Conservation (phyloP, 2,329 filamentous ascomycete genomes). For the Xylariaceae sp. region DNA sequence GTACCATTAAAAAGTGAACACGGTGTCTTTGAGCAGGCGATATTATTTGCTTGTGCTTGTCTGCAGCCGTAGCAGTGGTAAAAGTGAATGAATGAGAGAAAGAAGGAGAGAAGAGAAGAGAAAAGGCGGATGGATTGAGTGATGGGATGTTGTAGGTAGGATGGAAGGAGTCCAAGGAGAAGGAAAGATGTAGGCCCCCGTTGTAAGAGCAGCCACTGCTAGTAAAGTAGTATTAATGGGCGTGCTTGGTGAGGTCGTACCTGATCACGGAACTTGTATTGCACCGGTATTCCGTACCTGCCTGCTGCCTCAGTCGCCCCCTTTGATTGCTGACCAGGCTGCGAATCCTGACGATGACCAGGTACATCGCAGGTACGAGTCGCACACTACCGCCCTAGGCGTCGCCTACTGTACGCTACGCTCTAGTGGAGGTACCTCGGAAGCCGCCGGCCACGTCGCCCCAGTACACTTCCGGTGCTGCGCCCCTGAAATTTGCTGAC, state of each 20-base stretch:
- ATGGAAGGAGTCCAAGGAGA: neutral
- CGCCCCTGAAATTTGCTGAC: constrained; percentile 10
- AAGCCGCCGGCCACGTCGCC: constrained; percentile 14
- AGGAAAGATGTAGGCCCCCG: too few species aligned
- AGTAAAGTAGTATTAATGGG: too few species aligned
- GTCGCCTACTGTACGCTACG: too few species aligned
- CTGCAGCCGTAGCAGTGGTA: neutral
- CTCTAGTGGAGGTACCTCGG: neutral
- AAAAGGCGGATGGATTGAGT: neutral
- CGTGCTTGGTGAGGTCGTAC: neutral
- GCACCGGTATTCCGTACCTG: too few species aligned
- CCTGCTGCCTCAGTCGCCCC: neutral
- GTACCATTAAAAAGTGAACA: neutral
- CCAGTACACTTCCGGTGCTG: constrained; percentile 4
- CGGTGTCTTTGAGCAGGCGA: constrained; percentile 4
- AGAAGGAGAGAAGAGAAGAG: neutral
- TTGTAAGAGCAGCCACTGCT: too few species aligned
- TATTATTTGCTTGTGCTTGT: neutral
- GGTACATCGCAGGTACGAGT: neutral
- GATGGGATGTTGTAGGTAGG: neutral
- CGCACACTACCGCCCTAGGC: neutral
- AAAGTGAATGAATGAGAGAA: neutral
- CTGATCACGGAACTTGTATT: neutral
- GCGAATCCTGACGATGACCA: neutral
- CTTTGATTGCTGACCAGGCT: constrained; percentile 1